Percentiles rank a stretch among this genome's conserved stretches.
Evolutionary conservation across 2,329 filamentous ascomycete species (phyloP).

Genomic region (Botrytis elliptica): DNA sequence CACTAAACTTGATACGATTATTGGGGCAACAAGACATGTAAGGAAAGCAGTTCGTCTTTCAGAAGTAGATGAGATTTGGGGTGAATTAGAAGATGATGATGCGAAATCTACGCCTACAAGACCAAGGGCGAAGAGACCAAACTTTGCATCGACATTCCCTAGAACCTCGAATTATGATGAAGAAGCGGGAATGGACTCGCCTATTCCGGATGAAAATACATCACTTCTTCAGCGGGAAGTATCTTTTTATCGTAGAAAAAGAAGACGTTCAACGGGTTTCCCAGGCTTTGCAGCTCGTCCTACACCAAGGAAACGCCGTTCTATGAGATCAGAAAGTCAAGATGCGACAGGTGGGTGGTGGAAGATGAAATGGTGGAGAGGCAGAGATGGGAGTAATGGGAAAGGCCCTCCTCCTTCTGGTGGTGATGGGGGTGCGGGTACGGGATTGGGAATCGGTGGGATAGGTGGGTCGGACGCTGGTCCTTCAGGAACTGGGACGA

Average conservation of each 20-base stretch:
- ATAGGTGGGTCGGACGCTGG: not conserved
- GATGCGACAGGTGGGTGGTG: constrained; percentile 53
- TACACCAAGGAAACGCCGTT: constrained; percentile 31
- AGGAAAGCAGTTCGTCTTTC: constrained; percentile 41
- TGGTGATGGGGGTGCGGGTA: not conserved
- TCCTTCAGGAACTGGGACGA: not conserved
- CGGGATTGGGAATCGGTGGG: not conserved
- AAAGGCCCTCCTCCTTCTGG: constrained; percentile 26
- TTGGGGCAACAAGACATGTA: constrained; percentile 34
- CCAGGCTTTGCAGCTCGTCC: constrained; percentile 57
- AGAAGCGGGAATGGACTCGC: constrained; percentile 22
- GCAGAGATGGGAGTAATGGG: constrained; percentile 20
- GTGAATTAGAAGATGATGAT: constrained; percentile 76
- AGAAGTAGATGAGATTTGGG: constrained; percentile 82
- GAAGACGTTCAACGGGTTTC: constrained; percentile 61
- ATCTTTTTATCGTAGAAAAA: constrained; percentile 40
- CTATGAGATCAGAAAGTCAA: constrained; percentile 42
- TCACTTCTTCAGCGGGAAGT: constrained; percentile 29
- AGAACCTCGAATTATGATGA: constrained; percentile 9
- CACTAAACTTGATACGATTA: constrained; percentile 37
- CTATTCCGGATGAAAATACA: constrained; percentile 32
- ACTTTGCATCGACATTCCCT: constrained; percentile 23
- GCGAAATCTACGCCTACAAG: constrained; percentile 34
- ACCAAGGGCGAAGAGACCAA: constrained; percentile 17
- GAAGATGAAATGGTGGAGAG: constrained; percentile 55